Base-by-base conservation (phyloP, 2,329 filamentous ascomycete species). In the Ophioceras dolichostomum region DNA sequence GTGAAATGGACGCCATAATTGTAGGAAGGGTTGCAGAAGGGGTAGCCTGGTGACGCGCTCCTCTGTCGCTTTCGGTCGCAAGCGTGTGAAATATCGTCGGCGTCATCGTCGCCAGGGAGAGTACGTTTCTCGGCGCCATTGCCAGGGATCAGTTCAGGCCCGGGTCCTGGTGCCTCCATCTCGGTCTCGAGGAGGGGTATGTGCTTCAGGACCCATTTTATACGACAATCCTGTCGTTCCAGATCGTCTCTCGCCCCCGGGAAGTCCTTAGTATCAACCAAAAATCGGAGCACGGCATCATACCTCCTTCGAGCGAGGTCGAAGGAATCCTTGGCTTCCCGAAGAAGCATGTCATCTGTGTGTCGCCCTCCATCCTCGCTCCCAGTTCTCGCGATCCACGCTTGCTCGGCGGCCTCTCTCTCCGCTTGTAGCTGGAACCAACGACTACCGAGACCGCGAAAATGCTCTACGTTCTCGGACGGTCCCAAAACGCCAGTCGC, bases 361-460 rank as follows among this genome's bases (percentile, higher is more conserved):
- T 26, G 22, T 12, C 12, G 8, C 7, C 8, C 22, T 26, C 22
- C 8, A 12, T 7, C 22, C 22, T 26, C 8, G 22, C 8, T 12
- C 22, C 8, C 22, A 7, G 7, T 26, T 12, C 7, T 26, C 22
- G 12, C 22, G 8, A 7, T 34, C 17, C 50, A 40, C 26, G 45
- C 44, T 26, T 39, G 39, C 37, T 37, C 7, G 31, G 48, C 51
- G 31, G 18, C 26, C 1, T 43, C 38, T 36, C 24, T 17, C 40
- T 52, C 44, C 17, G 9, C 41, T 19, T 31, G 12, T 12, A 21
- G 39, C 41, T 44, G 39, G 27, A 45, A 19, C 16, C n/a, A n/a
- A n/a, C n/a, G n/a, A n/a, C n/a, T n/a, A n/a, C n/a, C 24, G 5
- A 27, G 3, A n/a, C 5, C n/a, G 24, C 10, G 5, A 3, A 27